Evolutionary conservation across 345 rosid genomes (phyloP), one percentile per base, ranked within the genome.

Genomic region (Turritis glabra): DNA sequence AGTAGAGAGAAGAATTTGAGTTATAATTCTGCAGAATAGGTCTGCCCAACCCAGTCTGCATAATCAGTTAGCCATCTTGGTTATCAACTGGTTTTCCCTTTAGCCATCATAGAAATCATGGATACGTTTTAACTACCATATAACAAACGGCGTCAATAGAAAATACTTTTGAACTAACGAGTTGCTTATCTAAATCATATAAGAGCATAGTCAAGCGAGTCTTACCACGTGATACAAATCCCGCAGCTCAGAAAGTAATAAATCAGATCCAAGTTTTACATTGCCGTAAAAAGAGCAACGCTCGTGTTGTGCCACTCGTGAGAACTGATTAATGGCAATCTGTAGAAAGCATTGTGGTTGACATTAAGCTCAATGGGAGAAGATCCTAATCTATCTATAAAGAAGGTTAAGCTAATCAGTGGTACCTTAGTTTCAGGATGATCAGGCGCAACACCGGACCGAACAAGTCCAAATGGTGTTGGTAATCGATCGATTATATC

Each of bases 401-500:
- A 57, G 1, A 27, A 67, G 11, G 29, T 4, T 4, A 18, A 19
- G 57, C 23, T 17, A 22, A 32, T 17, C 7, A 70, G 35, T 17
- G 14, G 7, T 1, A 88, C 98, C 97, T 92, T 95, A 7, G 99
- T 95, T 64, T 92, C 98, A 1, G 93, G 94, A 74, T 95, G 99
- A 82, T 95, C 99, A 29, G 94, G 99, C 0, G 99, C 99, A 15
- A 95, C 97, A 4, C 97, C 97, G 0, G 97, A 90, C n/a, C 97
- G 89, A 11, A 95, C 99, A 54, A 95, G 88, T 37, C 99, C 97
- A 47, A 82, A 95, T 1, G 97, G 99, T 14, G 94, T 90, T 0
- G 97, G 97, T 72, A 95, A 85, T 19, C 97, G 89, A 79, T 95
- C 99, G 22, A 95, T 82, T 40, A 95, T 81, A 64, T 90, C 99